Percentiles rank a stretch among this genome's conserved stretches.
These are phyloP conservation scores for Toxoplasma gondii DNA, from an alignment of 169 alveolate genomes.

Conservation along the genomic window DNA sequence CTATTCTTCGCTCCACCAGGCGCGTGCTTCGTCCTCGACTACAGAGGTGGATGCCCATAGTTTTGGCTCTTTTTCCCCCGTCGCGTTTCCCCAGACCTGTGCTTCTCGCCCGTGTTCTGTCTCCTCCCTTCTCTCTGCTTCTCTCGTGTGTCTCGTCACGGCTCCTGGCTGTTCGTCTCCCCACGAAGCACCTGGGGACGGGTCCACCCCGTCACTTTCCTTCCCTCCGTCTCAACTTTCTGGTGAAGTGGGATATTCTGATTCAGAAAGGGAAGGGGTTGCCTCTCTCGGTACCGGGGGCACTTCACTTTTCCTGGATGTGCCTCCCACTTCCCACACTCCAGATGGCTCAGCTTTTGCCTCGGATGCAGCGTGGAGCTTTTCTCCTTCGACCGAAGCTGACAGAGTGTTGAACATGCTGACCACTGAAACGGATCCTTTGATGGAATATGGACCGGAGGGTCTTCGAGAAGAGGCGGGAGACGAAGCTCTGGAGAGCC, in stretches of 20 bases:
- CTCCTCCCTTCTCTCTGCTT: background rate
- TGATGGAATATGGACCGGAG: background rate
- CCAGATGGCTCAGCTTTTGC: background rate
- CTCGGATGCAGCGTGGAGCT: background rate
- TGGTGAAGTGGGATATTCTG: background rate
- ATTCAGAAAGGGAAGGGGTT: too few species aligned
- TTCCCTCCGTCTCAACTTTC: conserved; percentile 5
- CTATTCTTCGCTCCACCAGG: background rate
- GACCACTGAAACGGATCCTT: background rate
- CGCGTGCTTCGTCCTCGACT: background rate
- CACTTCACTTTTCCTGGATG: too few species aligned
- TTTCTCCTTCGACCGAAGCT: background rate
- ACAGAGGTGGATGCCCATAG: background rate
- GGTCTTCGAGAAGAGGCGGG: background rate
- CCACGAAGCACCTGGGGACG: background rate
- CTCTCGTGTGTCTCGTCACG: conserved; percentile 4
- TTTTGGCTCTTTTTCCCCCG: background rate
- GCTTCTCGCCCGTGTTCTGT: background rate
- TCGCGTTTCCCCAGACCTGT: background rate
- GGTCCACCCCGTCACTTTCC: background rate
- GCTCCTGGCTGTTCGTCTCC: conserved; percentile 27
- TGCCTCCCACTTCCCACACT: background rate
- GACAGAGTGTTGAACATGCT: too few species aligned
- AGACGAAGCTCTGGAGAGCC: background rate
- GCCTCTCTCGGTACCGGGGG: too few species aligned